phyloP scores from a whole-genome alignment of 2,329 filamentous ascomycete genomes.

The Hypoxylon sp. region DNA sequence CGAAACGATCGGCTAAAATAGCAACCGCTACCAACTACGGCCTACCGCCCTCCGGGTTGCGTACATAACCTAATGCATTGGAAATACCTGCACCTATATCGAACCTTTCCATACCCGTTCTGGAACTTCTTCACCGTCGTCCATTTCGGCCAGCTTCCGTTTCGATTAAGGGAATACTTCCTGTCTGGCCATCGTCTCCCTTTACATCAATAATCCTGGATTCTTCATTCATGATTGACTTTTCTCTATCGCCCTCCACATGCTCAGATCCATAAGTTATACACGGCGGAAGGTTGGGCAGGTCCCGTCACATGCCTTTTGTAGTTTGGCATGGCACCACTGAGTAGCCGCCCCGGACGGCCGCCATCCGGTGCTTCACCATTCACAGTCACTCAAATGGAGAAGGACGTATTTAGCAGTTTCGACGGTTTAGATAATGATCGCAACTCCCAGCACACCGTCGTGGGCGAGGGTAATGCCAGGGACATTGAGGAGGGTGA shows the following conservation, averaged over 20 bases:
- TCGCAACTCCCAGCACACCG: constrained; percentile 52
- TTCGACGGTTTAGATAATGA: constrained; percentile 54
- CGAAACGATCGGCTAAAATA: constrained; percentile 44
- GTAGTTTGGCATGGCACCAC: constrained; percentile 46
- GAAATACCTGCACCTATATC: constrained; percentile 3
- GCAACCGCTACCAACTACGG: constrained; percentile 22
- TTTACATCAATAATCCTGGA: not conserved
- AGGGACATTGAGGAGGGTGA: constrained; percentile 59
- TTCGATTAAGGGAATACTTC: constrained; percentile 4
- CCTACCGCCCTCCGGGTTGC: constrained; percentile 35
- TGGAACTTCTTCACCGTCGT: constrained; percentile 18
- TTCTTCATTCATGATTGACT: constrained; percentile 3
- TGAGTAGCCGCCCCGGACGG: constrained; percentile 38
- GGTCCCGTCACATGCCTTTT: constrained; percentile 30
- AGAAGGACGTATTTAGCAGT: constrained; percentile 51
- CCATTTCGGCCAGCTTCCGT: constrained; percentile 7
- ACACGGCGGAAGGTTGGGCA: constrained; percentile 29
- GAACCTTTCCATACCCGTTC: constrained; percentile 16
- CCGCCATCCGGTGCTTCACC: constrained; percentile 54
- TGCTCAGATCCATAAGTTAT: constrained; percentile 25
- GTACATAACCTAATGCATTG: not conserved
- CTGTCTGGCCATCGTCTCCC: not conserved
- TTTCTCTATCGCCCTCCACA: constrained; percentile 9
- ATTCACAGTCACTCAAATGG: constrained; percentile 55
- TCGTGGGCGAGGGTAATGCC: constrained; percentile 55